phyloP scores from a whole-genome alignment of 805 yeast species.

The Ogataea ganodermae region DNA sequence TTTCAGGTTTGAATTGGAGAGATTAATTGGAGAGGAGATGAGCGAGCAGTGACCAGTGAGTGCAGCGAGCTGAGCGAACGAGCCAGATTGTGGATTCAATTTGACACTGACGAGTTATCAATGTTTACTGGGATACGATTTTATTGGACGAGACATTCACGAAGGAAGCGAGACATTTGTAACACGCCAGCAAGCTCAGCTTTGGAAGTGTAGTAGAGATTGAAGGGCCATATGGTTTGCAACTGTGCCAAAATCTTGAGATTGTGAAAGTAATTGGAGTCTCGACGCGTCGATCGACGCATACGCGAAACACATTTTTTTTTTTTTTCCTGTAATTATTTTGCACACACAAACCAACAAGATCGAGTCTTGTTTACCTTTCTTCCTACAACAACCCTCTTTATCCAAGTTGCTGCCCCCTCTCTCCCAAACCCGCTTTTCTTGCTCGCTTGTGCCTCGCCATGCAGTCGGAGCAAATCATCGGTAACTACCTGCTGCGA shows the following conservation, averaged over 20 bases:
- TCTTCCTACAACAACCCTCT: neutral
- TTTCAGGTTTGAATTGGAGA: slow-evolving; percentile 44
- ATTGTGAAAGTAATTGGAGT: neutral
- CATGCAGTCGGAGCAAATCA: slow-evolving; percentile 28
- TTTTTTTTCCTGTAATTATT: neutral
- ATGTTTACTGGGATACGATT: no score
- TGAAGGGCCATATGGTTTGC: no score
- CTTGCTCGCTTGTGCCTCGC: no score
- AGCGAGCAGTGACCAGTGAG: slow-evolving; percentile 1
- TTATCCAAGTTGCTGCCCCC: no score
- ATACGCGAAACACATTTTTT: neutral
- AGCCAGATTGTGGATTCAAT: no score
- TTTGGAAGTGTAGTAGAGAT: no score
- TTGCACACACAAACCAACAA: neutral
- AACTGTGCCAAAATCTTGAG: no score
- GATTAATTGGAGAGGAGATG: slow-evolving; percentile 14
- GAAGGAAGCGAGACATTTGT: no score
- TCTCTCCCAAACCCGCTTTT: no score
- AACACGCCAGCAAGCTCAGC: no score
- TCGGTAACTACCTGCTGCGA: slow-evolving; percentile 23
- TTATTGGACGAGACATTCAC: no score
- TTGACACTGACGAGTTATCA: no score
- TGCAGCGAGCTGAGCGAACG: neutral
- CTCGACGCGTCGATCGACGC: slow-evolving; percentile 3
- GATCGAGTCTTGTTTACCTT: neutral